A percentile compares a stretch with the other conserved stretches of the same genome.
Evolutionary conservation across 2,329 filamentous ascomycete species (phyloP).

Genomic region (Alternaria gansuensis): DNA sequence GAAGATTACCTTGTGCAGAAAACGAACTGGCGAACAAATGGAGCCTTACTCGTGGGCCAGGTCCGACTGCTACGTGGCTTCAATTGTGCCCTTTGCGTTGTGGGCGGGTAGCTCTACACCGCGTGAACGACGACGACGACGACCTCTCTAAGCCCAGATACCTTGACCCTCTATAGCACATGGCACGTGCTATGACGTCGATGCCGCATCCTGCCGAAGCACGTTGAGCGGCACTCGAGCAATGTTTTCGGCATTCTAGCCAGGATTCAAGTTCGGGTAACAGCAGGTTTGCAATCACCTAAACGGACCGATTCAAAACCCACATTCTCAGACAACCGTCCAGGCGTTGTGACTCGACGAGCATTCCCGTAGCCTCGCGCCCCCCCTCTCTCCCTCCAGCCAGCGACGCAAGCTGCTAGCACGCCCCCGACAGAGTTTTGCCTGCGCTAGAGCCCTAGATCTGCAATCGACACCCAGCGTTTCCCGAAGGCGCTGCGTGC

Average conservation of each 20-base stretch:
- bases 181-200: background rate
- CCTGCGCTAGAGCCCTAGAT: constrained; percentile 17
- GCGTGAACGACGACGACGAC: background rate
- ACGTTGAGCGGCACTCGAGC: constrained; percentile 13
- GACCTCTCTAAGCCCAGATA: background rate
- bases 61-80: constrained; percentile 26
- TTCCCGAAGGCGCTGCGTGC: constrained; percentile 17
- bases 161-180: background rate
- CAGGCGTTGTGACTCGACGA: constrained; percentile 10
- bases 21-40: background rate
- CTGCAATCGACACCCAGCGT: constrained; percentile 18
- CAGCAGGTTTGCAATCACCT: constrained; percentile 16
- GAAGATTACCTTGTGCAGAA: constrained; percentile 14
- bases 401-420: constrained; percentile 15
- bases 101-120: background rate
- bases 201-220: constrained; percentile 5
- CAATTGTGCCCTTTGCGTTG: constrained; percentile 2
- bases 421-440: constrained; percentile 20
- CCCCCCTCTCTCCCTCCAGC: background rate
- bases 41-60: background rate
- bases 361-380: constrained; percentile 12
- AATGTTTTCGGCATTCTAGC: constrained; percentile 11
- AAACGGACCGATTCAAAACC: constrained; percentile 15
- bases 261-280: constrained; percentile 10
- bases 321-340: constrained; percentile 6